phyloP scores from a whole-genome alignment of 306 rosid genomes.

The Glycyrrhiza uralensis region DNA sequence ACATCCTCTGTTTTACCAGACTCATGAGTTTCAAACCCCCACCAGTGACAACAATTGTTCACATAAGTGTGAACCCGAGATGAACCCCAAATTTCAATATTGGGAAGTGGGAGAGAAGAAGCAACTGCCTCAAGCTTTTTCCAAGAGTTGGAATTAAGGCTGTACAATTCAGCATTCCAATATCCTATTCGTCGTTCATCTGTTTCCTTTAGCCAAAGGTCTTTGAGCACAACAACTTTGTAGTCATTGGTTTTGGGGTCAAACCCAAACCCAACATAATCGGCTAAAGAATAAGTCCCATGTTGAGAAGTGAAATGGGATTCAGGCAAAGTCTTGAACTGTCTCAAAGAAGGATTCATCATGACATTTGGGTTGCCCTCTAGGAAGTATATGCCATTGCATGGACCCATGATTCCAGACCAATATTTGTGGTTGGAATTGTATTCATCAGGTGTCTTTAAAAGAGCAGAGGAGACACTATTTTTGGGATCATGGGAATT shows the following conservation, averaged over 20 bases:
- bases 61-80: too few relatives aligned
- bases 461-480: neutral
- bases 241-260: slow-evolving; percentile 13
- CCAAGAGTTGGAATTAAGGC: too few relatives aligned
- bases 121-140: too few relatives aligned
- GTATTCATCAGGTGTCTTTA: neutral
- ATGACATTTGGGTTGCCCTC: too few relatives aligned
- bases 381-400: too few relatives aligned
- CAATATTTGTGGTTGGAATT: slow-evolving; percentile 11
- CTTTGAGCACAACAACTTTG: slow-evolving; percentile 12
- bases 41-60: too few relatives aligned
- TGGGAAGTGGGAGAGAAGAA: too few relatives aligned
- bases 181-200: neutral
- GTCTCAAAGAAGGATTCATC: too few relatives aligned
- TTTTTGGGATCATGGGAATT: neutral
- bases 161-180: too few relatives aligned
- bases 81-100: too few relatives aligned
- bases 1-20: too few relatives aligned
- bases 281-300: neutral
- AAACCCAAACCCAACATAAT: neutral
- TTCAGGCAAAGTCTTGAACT: slow-evolving; percentile 16
- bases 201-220: slow-evolving; percentile 11
- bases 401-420: slow-evolving; percentile 6
- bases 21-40: too few relatives aligned
- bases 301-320: neutral